Base-by-base conservation (phyloP, 192 early-diverging fungal genomes). In the Powellomyces hirtus region DNA sequence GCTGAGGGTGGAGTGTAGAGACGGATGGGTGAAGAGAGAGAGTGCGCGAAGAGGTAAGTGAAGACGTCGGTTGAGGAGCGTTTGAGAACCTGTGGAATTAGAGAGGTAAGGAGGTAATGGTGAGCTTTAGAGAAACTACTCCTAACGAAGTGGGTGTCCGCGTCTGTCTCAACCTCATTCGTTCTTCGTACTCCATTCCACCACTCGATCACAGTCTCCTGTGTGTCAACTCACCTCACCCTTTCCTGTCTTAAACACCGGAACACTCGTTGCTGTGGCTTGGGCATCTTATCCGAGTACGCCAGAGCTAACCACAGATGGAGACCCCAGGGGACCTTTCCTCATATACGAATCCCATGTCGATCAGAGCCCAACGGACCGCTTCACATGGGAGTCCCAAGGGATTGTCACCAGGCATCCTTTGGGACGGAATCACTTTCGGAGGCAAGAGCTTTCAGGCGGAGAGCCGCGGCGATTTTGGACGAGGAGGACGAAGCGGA, bases 21-120 rank as follows among this genome's bases (percentile, higher is more conserved):
- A 26, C 75, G 75, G 37, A 82, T 34, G n/a, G 56, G 26, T 26
- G 50, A 66, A 69, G 68, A 73, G 45, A 79, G 76, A n/a, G 80
- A 76, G 34, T 77, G 77, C 8, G 80, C 71, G 57, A 75, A 82
- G 2, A 82, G 64, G 36, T 70, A 82, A 63, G 77, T 78, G 36
- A 75, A 75, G 13, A 82, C 73, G 44, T 82, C 80, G 10, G 72
- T 66, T 18, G 68, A 22, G 18, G 66, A 64, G n/a, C 77, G 51
- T 60, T 77, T 77, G 50, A 73, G 68, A 20, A 78, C 70, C 79
- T 81, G 68, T 36, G 36, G n/a, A n/a, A n/a, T 40, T 13, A 22
- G 16, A 49, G n/a, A 49, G n/a, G n/a, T n/a, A n/a, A n/a, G n/a
- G n/a, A n/a, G n/a, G n/a, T n/a, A n/a, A n/a, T n/a, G n/a, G n/a